phyloP scores from a whole-genome alignment of 805 yeast species.

The Wickerhamiella dianesei region DNA sequence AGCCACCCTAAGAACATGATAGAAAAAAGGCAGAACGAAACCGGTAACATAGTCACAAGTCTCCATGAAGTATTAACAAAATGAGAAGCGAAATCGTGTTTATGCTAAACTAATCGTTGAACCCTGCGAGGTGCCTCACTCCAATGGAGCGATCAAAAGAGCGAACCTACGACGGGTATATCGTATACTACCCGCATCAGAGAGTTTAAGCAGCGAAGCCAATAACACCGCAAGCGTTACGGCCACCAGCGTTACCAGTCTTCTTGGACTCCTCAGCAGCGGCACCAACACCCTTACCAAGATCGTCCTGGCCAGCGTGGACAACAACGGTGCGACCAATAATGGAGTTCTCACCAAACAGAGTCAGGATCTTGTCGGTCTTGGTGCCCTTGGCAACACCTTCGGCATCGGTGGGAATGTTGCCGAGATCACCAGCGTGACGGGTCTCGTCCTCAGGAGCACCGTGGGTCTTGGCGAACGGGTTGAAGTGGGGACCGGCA shows the following conservation, averaged over 20 bases:
- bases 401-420: constrained; percentile 68
- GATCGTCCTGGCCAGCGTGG: constrained; percentile 85
- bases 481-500: constrained; percentile 97
- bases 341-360: constrained; percentile 76
- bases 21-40: too few species aligned
- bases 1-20: not conserved
- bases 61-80: not conserved
- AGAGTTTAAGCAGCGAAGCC: constrained; percentile 43
- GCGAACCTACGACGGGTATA: too few species aligned
- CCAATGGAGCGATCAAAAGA: too few species aligned
- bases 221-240: constrained; percentile 98
- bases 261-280: constrained; percentile 53
- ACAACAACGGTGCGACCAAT: constrained; percentile 93
- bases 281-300: constrained; percentile 85
- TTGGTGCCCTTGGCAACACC: constrained; percentile 89
- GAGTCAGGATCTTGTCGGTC: constrained; percentile 62
- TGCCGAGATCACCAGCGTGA: constrained; percentile 95
- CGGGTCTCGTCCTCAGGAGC: constrained; percentile 58
- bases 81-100: not conserved
- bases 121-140: too few species aligned
- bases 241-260: constrained; percentile 96
- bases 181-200: constrained; percentile 1
- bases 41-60: too few species aligned
- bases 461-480: constrained; percentile 76
- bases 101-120: too few species aligned